Conservation (phyloP, 345 rosid genomes). For the Limnanthes douglasii region DNA sequence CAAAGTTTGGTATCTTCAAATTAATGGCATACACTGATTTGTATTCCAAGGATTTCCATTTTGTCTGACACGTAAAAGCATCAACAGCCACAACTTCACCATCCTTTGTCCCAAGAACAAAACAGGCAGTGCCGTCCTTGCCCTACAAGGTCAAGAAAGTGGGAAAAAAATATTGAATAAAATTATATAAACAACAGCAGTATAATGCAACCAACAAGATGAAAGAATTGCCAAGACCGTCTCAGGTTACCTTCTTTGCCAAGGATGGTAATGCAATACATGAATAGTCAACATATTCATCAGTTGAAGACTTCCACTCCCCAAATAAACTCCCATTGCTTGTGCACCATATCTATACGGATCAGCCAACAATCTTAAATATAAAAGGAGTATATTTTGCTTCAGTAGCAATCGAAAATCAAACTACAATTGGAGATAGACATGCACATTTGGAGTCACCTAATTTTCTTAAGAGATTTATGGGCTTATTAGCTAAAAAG, state of each 20-base stretch:
- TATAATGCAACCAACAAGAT: background rate
- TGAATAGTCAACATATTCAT: conserved; percentile 10
- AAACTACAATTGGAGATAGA: no score
- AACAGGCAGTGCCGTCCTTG: conserved; percentile 9
- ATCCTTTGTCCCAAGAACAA: conserved; percentile 28
- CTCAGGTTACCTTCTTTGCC: conserved; percentile 18
- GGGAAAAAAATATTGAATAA: background rate
- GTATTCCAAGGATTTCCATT: conserved; percentile 19
- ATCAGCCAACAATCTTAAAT: background rate
- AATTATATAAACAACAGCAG: no score
- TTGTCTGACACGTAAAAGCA: conserved; percentile 16
- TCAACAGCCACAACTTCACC: conserved; percentile 25
- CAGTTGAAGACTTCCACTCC: conserved; percentile 20
- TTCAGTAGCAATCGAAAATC: no score
- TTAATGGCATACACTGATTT: conserved; percentile 27
- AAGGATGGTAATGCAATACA: conserved; percentile 19
- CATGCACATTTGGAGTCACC: no score
- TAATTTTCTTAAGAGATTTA: no score
- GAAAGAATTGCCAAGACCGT: background rate
- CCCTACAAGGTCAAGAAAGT: background rate
- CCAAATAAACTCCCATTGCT: conserved; percentile 17
- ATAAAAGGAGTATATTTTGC: no score
- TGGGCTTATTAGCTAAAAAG: no score
- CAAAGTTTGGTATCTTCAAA: no score
- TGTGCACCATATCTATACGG: conserved; percentile 26